Base-by-base conservation (phyloP, 192 early-diverging fungal genomes). In the Blastocladiella britannica region DNA sequence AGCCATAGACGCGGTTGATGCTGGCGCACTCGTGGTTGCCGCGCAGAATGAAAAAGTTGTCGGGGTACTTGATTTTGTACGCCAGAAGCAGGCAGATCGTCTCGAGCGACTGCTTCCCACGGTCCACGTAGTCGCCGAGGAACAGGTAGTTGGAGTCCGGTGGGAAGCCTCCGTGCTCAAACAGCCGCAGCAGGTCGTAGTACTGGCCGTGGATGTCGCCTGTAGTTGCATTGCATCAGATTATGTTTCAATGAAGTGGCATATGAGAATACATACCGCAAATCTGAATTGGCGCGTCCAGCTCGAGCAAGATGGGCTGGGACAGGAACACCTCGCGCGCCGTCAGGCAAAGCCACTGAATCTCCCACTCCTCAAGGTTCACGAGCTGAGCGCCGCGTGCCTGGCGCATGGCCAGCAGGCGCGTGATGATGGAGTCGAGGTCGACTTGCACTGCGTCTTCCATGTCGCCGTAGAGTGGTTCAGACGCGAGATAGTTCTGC, bases 61-160 rank as follows among this genome's bases (percentile, higher is more conserved):
- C 93, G 3, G 91, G 93, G 70, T 88, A 97, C 76, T 97, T 97
- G 81, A 97, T 97, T 68, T 97, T 97, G 80, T 97, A 97, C 26
- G 91, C 90, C 51, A 97, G 77, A 54, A 97, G 75, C 54, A 97
- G 72, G 58, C 93, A 93, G 65, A 97, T 97, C n/a, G 89, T 92
- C 68, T 97, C 93, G 29, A 97, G 72, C 27, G 86, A 91, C 71
- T 97, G 93, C 66, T 97, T 97, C 56, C 93, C 93, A 55, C 93
- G 79, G 67, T 97, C 93, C 53, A 97, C 93, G 68, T 97, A 97
- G 67, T 97, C 93, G 37, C 93, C 93, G 65, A 96, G 69, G 68
- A 96, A 96, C 52, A 96, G 78, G 62, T 93, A 96, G 75, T 93
- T 96, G 31, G 90, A 82, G 63, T 93, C 86, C 0, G 90, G 90